Percentiles rank a stretch among this genome's conserved stretches.
Conservation (phyloP, 106 monocot species). For the Allium sativum region DNA sequence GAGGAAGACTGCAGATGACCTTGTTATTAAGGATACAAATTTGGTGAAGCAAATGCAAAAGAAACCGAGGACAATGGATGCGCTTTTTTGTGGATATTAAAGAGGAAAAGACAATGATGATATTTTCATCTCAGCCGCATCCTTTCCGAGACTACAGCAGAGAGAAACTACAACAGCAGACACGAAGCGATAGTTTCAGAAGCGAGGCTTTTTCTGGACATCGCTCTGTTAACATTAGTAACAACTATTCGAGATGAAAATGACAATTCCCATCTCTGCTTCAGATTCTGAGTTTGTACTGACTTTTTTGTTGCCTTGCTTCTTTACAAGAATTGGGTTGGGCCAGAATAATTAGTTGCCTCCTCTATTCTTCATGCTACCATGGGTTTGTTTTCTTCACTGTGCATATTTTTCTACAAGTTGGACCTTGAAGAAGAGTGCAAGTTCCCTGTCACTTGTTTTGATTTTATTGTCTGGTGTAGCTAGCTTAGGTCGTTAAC, state of each 20-base stretch:
- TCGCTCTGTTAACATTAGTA: not conserved
- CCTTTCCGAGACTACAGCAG: not conserved
- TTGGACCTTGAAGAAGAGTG: too few species aligned
- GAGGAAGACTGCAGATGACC: conserved; percentile 13
- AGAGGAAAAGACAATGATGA: conserved; percentile 33
- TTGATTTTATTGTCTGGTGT: too few species aligned
- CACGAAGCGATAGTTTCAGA: not conserved
- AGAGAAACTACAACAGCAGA: conserved; percentile 4
- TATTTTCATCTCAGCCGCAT: conserved; percentile 14
- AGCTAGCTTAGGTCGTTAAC: too few species aligned
- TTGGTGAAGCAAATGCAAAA: conserved; percentile 28
- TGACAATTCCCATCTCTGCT: not conserved
- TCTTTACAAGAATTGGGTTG: too few species aligned
- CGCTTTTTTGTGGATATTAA: conserved; percentile 46
- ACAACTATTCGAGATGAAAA: not conserved
- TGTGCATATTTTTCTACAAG: too few species aligned
- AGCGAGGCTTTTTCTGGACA: not conserved
- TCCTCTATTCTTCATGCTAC: too few species aligned
- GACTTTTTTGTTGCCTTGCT: too few species aligned
- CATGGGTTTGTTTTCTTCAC: too few species aligned
- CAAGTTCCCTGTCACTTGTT: too few species aligned
- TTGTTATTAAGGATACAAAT: not conserved
- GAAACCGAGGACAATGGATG: conserved; percentile 55
- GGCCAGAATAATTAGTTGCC: too few species aligned
- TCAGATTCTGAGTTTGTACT: too few species aligned